Evolutionary conservation across 2,329 filamentous ascomycete species (phyloP), one percentile per base, ranked within the genome.

Genomic region (Rhynchosporium graminicola): DNA sequence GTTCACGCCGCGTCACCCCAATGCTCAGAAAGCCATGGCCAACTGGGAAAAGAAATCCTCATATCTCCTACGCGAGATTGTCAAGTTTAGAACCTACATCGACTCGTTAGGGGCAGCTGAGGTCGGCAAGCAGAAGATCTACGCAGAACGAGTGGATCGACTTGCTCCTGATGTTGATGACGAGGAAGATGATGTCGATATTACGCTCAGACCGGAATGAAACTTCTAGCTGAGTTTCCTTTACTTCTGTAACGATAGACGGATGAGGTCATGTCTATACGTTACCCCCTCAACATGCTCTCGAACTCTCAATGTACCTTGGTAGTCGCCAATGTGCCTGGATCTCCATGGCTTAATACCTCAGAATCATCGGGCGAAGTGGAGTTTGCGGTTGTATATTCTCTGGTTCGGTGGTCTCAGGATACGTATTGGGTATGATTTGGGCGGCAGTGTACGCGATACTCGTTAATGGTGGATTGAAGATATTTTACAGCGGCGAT

Each of bases 11-110:
- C 86, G 92, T 36, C 89, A 94, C 65, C 83, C 86, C 43, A 98
- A 98, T 72, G 85, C 88, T 15, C 80, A 80, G 65, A 93, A 90
- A 76, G 92, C 94, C 15, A 94, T 98, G 90, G 83, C 88, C 26
- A 99, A 99, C 76, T 99, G 95, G 94, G 93, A 99, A 80, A 87
- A 90, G 73, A 98, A 98, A 79, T 96, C 91, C 61, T 88, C 91
- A 36, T 97, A 98, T 74, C 79, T 99, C 46, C 82, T 98, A 12
- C 83, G 91, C 42, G 95, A 99, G 78, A 97, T 96, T 75, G 92
- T 98, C 76, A 98, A 98, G 77, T 98, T 97, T 78, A 83, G 89
- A 64, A 98, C 93, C 0, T 99, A 98, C 73, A 93, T 97, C 69
- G 95, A 98, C 75, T 88, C 87, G 40, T 79, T 99, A 57, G 82